Base-by-base conservation (phyloP, 2,329 filamentous ascomycete genomes). In the Daldinia sp. region DNA sequence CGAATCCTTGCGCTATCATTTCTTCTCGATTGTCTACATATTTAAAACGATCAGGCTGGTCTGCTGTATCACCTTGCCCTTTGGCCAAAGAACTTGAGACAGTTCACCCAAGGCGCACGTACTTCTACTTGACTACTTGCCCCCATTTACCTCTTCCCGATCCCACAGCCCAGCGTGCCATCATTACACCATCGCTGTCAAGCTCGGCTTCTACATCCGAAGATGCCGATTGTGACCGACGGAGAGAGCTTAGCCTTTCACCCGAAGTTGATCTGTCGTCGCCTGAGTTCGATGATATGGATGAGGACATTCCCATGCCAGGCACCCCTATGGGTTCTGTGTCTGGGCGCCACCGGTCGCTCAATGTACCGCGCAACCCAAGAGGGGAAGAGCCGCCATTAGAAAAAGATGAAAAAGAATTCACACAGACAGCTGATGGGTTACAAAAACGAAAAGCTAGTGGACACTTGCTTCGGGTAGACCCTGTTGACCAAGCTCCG, bases 351-450 rank as follows among this genome's bases (percentile, higher is more conserved):
- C 72, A 72, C 29, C 72, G 77, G 71, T 54, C 77, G 71, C 57
- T 74, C 68, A 60, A 79, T 64, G 79, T 83, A 52, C 77, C 81
- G 49, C 85, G 89, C 70, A 87, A 86, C 64, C 84, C 88, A 63
- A 88, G 91, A 62, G 90, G 90, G n/a, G 88, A 90, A 21, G 95
- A 92, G 67, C 94, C 94, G 52, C 93, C 93, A 13, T 83, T 98
- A 34, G 94, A 98, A 79, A 93, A 91, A 72, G 94, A 98, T 71
- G 94, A 98, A 82, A 92, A 91, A 74, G 95, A 98, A 77, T 99
- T 99, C 74, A 97, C 94, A 5, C 92, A 96, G 78, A 98, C 94
- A 1, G 95, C 95, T 13, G 92, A 93, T 69, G 92, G 90, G 49
- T 86, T 98, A 71, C 92, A 87, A 71, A 88, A 86, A 75, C 81